phyloP scores from a whole-genome alignment of 495 filamentous ascomycete genomes.

The Penicillium pulvis region DNA sequence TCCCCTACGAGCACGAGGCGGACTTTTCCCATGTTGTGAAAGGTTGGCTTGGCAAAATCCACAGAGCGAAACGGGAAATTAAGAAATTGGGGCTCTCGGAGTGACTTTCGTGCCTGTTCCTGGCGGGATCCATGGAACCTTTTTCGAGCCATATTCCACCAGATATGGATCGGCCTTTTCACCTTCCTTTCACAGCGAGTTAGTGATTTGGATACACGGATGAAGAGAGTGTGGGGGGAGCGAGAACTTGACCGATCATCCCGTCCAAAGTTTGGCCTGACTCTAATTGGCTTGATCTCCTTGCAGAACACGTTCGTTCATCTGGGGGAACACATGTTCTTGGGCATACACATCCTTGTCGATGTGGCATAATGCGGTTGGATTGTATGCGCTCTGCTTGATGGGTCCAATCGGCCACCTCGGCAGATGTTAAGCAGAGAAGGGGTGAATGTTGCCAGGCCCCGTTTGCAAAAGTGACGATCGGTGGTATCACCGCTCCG shows the following conservation, averaged over 20 bases:
- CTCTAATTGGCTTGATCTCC: neutral
- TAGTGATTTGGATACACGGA: slow-evolving; percentile 1
- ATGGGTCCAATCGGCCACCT: neutral
- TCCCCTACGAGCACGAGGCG: slow-evolving; percentile 12
- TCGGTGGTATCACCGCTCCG: neutral
- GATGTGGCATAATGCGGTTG: neutral
- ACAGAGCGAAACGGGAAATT: neutral
- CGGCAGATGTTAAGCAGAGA: neutral
- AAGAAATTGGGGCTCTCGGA: slow-evolving; percentile 5
- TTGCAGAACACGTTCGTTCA: slow-evolving; percentile 9
- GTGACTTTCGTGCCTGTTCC: slow-evolving; percentile 20
- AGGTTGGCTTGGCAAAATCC: slow-evolving; percentile 4
- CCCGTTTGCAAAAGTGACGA: neutral
- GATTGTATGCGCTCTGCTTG: neutral
- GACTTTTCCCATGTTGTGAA: neutral
- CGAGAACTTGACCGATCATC: slow-evolving; percentile 19
- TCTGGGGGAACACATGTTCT: slow-evolving; percentile 2
- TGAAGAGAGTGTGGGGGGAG: slow-evolving; percentile 11
- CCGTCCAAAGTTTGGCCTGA: neutral
- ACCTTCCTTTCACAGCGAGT: slow-evolving; percentile 12
- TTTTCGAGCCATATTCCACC: neutral
- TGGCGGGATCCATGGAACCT: slow-evolving; percentile 22
- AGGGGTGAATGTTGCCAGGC: neutral
- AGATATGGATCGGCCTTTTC: slow-evolving; percentile 11
- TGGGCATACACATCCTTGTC: neutral